A percentile compares a stretch with the other conserved stretches of the same genome.
Evolutionary conservation across 805 yeast species (phyloP).

Genomic region (Ogataea trehaloabstinens): DNA sequence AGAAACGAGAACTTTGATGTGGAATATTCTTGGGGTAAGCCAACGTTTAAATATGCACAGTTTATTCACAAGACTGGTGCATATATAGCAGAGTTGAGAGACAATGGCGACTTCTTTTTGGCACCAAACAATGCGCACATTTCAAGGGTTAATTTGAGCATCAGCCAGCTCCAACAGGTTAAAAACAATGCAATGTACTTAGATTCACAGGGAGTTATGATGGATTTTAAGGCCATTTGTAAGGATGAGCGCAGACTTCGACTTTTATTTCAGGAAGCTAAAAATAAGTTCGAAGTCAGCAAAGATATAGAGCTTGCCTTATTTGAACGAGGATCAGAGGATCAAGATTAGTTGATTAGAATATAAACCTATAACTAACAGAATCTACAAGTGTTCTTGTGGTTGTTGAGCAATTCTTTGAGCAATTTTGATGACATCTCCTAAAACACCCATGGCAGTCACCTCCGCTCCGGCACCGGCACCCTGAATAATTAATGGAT

Average conservation of each 20-base stretch:
- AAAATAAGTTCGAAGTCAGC: conserved; percentile 41
- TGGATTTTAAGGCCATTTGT: conserved; percentile 64
- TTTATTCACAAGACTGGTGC: conserved; percentile 89
- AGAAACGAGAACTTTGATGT: conserved; percentile 56
- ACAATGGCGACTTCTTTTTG: conserved; percentile 71
- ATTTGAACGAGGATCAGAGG: conserved; percentile 14
- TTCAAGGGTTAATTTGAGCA: conserved; percentile 59
- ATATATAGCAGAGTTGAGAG: conserved; percentile 82
- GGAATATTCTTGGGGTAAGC: conserved; percentile 87
- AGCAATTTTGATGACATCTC: conserved; percentile 89
- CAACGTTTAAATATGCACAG: conserved; percentile 78
- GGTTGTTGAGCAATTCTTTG: conserved; percentile 60
- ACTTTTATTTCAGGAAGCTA: conserved; percentile 58
- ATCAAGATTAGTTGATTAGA: background rate
- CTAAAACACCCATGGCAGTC: conserved; percentile 81
- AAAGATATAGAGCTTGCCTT: conserved; percentile 28
- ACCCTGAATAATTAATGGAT: conserved; percentile 95
- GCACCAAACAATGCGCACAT: conserved; percentile 88
- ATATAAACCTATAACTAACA: conserved; percentile 14
- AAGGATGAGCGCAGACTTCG: conserved; percentile 46
- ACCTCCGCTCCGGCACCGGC: conserved; percentile 87
- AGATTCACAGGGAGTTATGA: conserved; percentile 74
- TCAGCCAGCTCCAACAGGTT: conserved; percentile 26
- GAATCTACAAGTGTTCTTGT: conserved; percentile 8
- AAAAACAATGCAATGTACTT: conserved; percentile 35